Evolutionary conservation across 441 rosid species (phyloP), one percentile per base, ranked within the genome.

Genomic region (Breynia disticha): DNA sequence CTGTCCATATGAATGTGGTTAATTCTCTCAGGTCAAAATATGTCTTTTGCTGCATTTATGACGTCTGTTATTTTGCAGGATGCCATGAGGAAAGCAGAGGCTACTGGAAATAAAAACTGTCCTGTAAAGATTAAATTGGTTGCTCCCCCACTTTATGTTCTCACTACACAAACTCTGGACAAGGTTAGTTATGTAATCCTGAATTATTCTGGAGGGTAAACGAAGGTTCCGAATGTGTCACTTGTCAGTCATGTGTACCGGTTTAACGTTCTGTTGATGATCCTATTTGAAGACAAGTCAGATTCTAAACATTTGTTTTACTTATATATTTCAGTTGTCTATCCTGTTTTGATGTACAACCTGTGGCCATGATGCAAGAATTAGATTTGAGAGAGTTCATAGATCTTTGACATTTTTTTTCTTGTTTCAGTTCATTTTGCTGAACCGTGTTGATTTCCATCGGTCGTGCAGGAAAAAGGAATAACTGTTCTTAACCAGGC

Each of bases 131-230:
- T 94, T 48, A 90, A 94, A 49, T 67, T 87, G 64, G 99, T 89
- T 76, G 99, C 97, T 46, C 95, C 97, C 62, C 99, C 99, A 28
- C 88, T 89, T 37, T 89, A 87, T 76, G 96, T 89, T 65, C 97
- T 89, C 54, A 94, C 96, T 39, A 87, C 96, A 45, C 99, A 89
- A 67, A 93, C 99, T 16, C 94, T 89, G 53, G 97, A 89, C 76
- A 93, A 89, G 97, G 99, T 89, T 50, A 60, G 79, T 37, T 44
- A 46, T 15, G 14, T 46, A 19, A 46, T 9, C 17, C 18, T 46
- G 5, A 7, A 0, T 16, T 39, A 24, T 2, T 24, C 32, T 24
- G 7, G 32, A 24, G 32, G 32, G 32, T 24, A 7, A 24, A 24
- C 7, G 32, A 24, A 24, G 32, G 32, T 24, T 2, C 32, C 7